Evolutionary conservation across 495 filamentous ascomycete genomes (phyloP).

Genomic region (Neurospora sp.): DNA sequence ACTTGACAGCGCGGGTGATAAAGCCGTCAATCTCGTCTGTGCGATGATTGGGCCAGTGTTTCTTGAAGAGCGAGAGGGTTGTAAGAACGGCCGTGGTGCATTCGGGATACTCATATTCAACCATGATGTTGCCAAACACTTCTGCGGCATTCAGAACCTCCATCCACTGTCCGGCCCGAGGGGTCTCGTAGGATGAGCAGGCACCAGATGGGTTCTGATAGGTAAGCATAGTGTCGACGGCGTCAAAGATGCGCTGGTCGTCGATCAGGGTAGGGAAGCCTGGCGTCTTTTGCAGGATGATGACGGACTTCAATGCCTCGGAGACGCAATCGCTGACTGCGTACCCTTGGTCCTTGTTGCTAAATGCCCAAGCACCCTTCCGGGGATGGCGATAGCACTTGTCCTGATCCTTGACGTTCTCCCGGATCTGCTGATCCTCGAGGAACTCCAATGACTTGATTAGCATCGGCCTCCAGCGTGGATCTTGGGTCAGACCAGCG

Average conservation of each 20-base stretch:
- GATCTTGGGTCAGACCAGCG: conserved; percentile 66
- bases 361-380: conserved; percentile 94
- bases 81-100: conserved; percentile 96
- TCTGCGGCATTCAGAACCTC: conserved; percentile 91
- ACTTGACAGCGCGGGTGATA: conserved; percentile 59
- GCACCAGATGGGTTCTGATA: conserved; percentile 88
- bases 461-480: conserved; percentile 76
- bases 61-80: conserved; percentile 69
- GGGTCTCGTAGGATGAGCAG: conserved; percentile 82
- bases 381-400: conserved; percentile 84
- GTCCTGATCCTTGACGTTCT: conserved; percentile 68
- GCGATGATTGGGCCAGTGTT: conserved; percentile 73
- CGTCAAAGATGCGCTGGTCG: conserved; percentile 66
- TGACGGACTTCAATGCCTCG: conserved; percentile 77
- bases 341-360: conserved; percentile 84
- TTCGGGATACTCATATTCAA: conserved; percentile 95
- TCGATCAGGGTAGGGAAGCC: conserved; percentile 68
- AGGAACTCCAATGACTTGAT: conserved; percentile 76
- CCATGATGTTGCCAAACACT: conserved; percentile 95
- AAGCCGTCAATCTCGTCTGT: conserved; percentile 62
- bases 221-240: conserved; percentile 80
- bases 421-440: conserved; percentile 83
- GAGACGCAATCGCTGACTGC: conserved; percentile 90
- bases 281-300: conserved; percentile 72
- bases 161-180: conserved; percentile 62